Evolutionary conservation across 129 eudicot species (phyloP).

Genomic region (Erigeron canadensis): DNA sequence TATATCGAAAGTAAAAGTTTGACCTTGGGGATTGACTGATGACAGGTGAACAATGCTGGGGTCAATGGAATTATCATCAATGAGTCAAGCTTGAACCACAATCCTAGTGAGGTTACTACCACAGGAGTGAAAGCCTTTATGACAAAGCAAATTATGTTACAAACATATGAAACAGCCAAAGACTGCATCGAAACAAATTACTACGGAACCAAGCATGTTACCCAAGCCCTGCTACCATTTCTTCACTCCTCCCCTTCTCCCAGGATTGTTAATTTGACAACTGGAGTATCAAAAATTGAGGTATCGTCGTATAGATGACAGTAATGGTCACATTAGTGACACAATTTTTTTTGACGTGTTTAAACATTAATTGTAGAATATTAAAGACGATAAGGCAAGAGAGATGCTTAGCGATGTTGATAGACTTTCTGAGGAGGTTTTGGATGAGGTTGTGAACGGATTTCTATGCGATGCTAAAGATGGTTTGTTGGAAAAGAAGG

Average conservation of each 20-base stretch:
- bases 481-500: constrained; percentile 22
- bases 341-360: neutral
- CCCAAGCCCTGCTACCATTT: constrained; percentile 24
- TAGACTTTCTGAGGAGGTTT: constrained; percentile 20
- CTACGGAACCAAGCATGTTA: constrained; percentile 28
- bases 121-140: constrained; percentile 26
- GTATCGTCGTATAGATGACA: no score
- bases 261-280: constrained; percentile 24
- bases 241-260: constrained; percentile 26
- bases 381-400: constrained; percentile 23
- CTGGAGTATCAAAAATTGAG: constrained; percentile 28
- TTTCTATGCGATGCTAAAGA: constrained; percentile 22
- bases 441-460: constrained; percentile 22
- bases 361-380: constrained; percentile 18
- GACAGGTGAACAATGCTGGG: constrained; percentile 36
- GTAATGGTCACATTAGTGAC: no score
- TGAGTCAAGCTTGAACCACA: constrained; percentile 22
- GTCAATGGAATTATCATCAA: constrained; percentile 26
- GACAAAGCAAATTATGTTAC: constrained; percentile 27
- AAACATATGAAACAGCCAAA: constrained; percentile 33
- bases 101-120: neutral
- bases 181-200: constrained; percentile 33
- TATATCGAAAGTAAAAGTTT: neutral
- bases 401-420: constrained; percentile 18
- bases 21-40: neutral